These are phyloP conservation scores for Calonectria pseudoreteaudii DNA, from an alignment of 2,329 filamentous ascomycete species.

Conservation along the genomic window DNA sequence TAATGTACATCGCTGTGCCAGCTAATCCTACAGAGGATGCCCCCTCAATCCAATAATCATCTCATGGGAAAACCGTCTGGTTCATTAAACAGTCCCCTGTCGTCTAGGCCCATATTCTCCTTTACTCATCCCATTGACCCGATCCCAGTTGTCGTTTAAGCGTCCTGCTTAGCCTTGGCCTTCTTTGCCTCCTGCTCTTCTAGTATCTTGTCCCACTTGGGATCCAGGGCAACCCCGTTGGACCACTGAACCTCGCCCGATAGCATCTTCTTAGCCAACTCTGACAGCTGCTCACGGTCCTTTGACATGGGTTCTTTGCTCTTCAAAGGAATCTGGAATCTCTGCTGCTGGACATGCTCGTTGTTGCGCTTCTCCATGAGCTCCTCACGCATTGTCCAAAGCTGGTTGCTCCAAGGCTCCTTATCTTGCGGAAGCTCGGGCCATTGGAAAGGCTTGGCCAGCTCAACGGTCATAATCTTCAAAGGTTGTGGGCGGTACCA, in stretches of 20 bases:
- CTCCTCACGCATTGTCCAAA: slow-evolving; percentile 65
- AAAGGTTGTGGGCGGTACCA: slow-evolving; percentile 78
- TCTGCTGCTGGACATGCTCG: slow-evolving; percentile 47
- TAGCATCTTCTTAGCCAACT: slow-evolving; percentile 73
- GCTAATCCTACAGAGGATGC: slow-evolving; percentile 43
- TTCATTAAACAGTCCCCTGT: slow-evolving; percentile 37
- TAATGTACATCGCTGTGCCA: slow-evolving; percentile 48
- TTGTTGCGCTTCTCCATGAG: slow-evolving; percentile 56
- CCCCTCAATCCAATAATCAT: slow-evolving; percentile 16
- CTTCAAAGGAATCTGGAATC: slow-evolving; percentile 51
- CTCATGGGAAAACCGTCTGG: slow-evolving; percentile 31
- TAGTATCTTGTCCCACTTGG: slow-evolving; percentile 57
- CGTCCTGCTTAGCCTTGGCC: slow-evolving; percentile 40
- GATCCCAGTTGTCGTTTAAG: slow-evolving; percentile 15
- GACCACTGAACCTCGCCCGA: slow-evolving; percentile 72
- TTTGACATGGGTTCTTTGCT: slow-evolving; percentile 56
- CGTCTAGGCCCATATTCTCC: slow-evolving; percentile 15
- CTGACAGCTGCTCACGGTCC: slow-evolving; percentile 64
- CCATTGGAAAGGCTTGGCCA: slow-evolving; percentile 90
- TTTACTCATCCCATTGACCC: slow-evolving; percentile 18
- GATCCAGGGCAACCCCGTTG: slow-evolving; percentile 58
- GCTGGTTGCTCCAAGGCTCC: slow-evolving; percentile 72
- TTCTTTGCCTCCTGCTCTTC: slow-evolving; percentile 37
- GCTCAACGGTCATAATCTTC: slow-evolving; percentile 96
- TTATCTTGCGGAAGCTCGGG: slow-evolving; percentile 76